Percentiles rank a stretch among this genome's conserved stretches.
Evolutionary conservation across 2,329 filamentous ascomycete species (phyloP).

Genomic region (Trichoderma atrobrunneum): DNA sequence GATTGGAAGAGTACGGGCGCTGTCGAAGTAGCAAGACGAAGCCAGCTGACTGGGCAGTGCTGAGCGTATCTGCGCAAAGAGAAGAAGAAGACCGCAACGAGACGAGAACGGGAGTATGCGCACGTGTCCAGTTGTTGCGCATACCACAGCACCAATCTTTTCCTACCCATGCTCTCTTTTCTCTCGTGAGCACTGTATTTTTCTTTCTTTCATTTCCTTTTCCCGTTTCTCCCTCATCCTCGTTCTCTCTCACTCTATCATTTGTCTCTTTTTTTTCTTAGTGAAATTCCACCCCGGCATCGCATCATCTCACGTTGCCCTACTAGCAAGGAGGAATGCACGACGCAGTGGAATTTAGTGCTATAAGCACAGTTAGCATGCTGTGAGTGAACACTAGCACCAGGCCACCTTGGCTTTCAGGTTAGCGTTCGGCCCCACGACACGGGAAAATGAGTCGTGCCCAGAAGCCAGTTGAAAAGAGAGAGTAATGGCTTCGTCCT

Average conservation of each 20-base stretch:
- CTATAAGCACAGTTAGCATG: slow-evolving; percentile 4
- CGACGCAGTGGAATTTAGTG: not conserved
- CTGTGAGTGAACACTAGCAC: not conserved
- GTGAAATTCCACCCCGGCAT: slow-evolving; percentile 19
- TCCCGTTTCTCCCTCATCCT: not conserved
- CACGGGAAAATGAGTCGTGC: slow-evolving; percentile 17
- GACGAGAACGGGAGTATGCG: not conserved
- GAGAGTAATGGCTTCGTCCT: slow-evolving; percentile 10
- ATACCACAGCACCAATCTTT: not conserved
- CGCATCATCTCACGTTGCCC: slow-evolving; percentile 9
- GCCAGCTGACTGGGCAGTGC: slow-evolving; percentile 12
- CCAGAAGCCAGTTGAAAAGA: slow-evolving; percentile 6
- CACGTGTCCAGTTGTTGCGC: not conserved
- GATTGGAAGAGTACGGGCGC: slow-evolving; percentile 3
- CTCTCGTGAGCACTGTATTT: not conserved
- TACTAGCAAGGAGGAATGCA: not conserved
- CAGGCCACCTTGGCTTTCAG: not conserved
- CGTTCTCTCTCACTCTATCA: not conserved
- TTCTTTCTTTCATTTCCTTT: no score
- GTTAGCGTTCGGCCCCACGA: slow-evolving; percentile 16
- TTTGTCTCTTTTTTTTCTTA: not conserved
- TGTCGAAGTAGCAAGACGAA: not conserved
- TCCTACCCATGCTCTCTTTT: not conserved
- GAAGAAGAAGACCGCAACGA: not conserved
- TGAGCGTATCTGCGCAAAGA: not conserved